Conservation (phyloP, 805 yeast genomes). For the Candida jianshihensis region DNA sequence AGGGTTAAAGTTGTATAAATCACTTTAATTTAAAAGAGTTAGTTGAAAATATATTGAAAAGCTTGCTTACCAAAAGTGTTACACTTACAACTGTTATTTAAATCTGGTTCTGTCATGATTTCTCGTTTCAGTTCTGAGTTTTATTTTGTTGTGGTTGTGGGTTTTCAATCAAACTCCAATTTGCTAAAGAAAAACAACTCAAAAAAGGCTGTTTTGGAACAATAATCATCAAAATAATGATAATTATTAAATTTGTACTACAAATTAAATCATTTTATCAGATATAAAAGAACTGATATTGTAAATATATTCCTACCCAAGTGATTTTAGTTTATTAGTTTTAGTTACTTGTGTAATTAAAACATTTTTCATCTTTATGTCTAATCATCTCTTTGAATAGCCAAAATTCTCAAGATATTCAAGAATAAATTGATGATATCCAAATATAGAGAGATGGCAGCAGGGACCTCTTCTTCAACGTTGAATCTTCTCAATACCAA, state of each 20-base stretch:
- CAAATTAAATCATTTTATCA: too few relatives aligned
- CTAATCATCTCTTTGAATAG: constrained; percentile 21
- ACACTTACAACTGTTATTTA: constrained; percentile 6
- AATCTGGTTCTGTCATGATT: neutral
- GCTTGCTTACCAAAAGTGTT: neutral
- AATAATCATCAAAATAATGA: too few relatives aligned
- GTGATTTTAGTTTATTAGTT: too few relatives aligned
- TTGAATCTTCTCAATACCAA: constrained; percentile 63
- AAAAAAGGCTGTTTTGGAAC: too few relatives aligned
- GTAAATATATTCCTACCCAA: too few relatives aligned
- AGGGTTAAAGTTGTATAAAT: constrained; percentile 41
- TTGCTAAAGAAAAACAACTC: too few relatives aligned
- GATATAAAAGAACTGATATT: too few relatives aligned
- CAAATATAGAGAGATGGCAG: constrained; percentile 70
- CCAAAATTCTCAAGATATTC: constrained; percentile 61
- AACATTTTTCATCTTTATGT: neutral
- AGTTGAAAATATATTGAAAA: neutral
- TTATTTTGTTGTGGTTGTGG: too few relatives aligned
- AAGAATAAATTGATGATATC: constrained; percentile 79
- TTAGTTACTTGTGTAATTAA: too few relatives aligned
- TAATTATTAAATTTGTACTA: too few relatives aligned
- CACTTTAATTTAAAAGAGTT: constrained; percentile 14
- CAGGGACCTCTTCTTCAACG: constrained; percentile 81
- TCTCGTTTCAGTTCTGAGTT: too few relatives aligned
- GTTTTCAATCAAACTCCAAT: too few relatives aligned